Percentiles rank a stretch among this genome's conserved stretches.
Conservation (phyloP, 2,329 filamentous ascomycete genomes). For the Cladosporium sp. region DNA sequence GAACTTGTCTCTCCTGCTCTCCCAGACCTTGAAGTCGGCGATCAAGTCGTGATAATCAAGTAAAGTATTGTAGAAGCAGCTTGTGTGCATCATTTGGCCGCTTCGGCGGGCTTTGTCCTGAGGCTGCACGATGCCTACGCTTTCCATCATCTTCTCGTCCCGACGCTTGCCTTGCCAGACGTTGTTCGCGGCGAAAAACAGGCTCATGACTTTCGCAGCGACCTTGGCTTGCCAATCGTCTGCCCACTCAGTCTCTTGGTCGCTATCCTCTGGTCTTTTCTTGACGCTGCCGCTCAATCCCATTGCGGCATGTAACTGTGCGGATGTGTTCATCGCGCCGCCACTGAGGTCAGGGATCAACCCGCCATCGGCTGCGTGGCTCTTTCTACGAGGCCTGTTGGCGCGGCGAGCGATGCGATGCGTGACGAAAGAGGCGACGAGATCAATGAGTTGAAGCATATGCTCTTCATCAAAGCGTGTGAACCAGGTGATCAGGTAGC, state of each 20-base stretch:
- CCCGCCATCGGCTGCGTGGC: conserved; percentile 59
- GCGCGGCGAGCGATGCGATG: conserved; percentile 71
- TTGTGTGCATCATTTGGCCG: conserved; percentile 71
- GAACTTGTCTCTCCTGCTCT: conserved; percentile 68
- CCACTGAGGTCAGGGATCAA: conserved; percentile 70
- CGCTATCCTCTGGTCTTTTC: conserved; percentile 51
- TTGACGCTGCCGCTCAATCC: conserved; percentile 47
- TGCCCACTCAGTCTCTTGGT: conserved; percentile 57
- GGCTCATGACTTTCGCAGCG: conserved; percentile 71
- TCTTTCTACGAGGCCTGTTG: conserved; percentile 59
- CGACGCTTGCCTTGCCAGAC: conserved; percentile 32
- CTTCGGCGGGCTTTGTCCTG: conserved; percentile 23
- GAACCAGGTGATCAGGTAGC: conserved; percentile 74
- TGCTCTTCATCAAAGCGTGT: conserved; percentile 63
- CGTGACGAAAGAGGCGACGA: conserved; percentile 74
- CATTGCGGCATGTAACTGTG: conserved; percentile 74
- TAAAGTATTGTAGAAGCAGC: conserved; percentile 81
- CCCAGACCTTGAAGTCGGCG: conserved; percentile 84
- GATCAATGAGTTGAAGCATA: conserved; percentile 70
- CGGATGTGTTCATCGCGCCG: conserved; percentile 58
- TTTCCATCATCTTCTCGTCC: conserved; percentile 23
- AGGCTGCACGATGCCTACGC: conserved; percentile 43
- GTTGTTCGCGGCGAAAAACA: conserved; percentile 81
- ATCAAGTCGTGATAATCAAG: conserved; percentile 84
- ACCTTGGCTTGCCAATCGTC: conserved; percentile 90